Evolutionary conservation across 345 rosid species (phyloP).

Genomic region (Aquilaria malaccensis): DNA sequence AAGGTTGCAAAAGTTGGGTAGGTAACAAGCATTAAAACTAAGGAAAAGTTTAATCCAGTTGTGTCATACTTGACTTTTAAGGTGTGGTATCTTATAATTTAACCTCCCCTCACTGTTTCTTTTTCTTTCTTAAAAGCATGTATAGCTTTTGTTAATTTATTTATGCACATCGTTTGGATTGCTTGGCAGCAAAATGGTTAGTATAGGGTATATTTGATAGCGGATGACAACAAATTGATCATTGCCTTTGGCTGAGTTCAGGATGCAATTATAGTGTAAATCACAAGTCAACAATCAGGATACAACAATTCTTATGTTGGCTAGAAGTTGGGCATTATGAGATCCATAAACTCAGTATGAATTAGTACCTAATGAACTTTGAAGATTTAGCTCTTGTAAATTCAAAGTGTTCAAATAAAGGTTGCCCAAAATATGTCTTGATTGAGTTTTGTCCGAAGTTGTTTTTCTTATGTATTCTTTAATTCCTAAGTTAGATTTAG

Average conservation of each 20-base stretch:
- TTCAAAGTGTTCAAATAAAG: slow-evolving; percentile 5
- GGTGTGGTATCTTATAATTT: slow-evolving; percentile 32
- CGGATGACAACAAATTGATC: background rate
- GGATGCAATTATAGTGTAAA: slow-evolving; percentile 83
- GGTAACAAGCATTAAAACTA: slow-evolving; percentile 76
- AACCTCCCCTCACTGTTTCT: background rate
- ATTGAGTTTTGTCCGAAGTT: background rate
- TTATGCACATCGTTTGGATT: background rate
- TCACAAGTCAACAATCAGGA: slow-evolving; percentile 7
- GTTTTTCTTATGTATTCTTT: slow-evolving; percentile 24
- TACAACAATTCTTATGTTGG: background rate
- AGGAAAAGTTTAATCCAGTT: slow-evolving; percentile 74
- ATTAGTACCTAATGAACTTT: background rate
- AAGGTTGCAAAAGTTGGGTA: slow-evolving; percentile 88
- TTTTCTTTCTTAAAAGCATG: background rate
- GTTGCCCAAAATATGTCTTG: slow-evolving; percentile 10
- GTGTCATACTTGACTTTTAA: slow-evolving; percentile 76
- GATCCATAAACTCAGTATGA: slow-evolving; percentile 11
- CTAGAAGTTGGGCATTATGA: background rate
- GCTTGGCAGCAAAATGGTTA: background rate
- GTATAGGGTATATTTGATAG: too few relatives aligned
- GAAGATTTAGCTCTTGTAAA: slow-evolving; percentile 12
- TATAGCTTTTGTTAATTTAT: background rate
- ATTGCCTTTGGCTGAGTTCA: slow-evolving; percentile 16
- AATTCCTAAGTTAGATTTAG: slow-evolving; percentile 13